Evolutionary conservation across 345 rosid species (phyloP), one percentile per base, ranked within the genome.

Genomic region (Gynandropsis gynandra): DNA sequence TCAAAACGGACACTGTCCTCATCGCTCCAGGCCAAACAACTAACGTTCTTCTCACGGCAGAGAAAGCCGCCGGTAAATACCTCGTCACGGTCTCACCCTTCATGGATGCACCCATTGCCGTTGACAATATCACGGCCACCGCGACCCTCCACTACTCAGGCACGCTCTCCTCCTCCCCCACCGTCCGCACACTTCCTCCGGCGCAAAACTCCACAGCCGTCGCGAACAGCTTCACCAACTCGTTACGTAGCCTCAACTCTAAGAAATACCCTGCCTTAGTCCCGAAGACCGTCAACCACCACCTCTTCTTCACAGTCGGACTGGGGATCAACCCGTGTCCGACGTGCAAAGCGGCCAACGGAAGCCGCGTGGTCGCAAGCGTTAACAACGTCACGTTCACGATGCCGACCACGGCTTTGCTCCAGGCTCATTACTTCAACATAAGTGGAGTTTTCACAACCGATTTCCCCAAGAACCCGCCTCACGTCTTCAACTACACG

Each of bases 11-110:
- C 63, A 81, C 88, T 11, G 34, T 86, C 4, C 44, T 80, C 6
- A 71, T 89, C 10, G 81, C 97, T 4, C 97, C 97, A 0, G 97
- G 95, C 21, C 97, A 89, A 64, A 86, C 95, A 46, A 86, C 95
- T 5, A 89, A 83, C 61, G 88, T 75, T 33, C 82, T 86, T 8
- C 29, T 86, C 34, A 72, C 80, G 1, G 70, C 96, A 3, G 62
- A 76, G 10, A 61, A 74, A 53, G 56, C 29, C 35, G 41, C 88
- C 2, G 96, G 97, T 4, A 80, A 75, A 56, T 86, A 78, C 72
- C 61, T 83, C 41, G 75, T 89, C 2, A 74, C 86, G 1, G 90
- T 84, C 42, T 81, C 97, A 6, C 86, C 97, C 1, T 89, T 89
- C 72, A 82, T 87, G 97, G 98, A 92, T 63, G 62, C 98, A 4